These are phyloP conservation scores for Termitomyces sp. DNA, from an alignment of 768 basidiomycete species.

Conservation along the genomic window DNA sequence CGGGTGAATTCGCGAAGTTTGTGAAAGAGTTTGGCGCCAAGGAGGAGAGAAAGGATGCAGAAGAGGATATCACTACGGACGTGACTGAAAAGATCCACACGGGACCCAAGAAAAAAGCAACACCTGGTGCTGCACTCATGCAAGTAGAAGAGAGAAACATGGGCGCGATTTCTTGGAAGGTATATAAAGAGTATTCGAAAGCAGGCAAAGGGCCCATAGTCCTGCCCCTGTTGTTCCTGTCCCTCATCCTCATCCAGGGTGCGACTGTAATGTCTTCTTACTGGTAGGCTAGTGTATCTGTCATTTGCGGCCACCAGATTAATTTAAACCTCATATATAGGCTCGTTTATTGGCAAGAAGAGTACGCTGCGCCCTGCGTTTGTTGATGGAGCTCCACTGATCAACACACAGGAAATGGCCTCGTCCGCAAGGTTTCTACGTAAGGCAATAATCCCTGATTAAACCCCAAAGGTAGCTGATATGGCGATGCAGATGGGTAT, in stretches of 20 bases:
- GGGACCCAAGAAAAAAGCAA: conserved; percentile 29
- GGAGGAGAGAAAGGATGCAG: conserved; percentile 37
- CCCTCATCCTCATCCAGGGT: conserved; percentile 62
- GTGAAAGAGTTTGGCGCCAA: conserved; percentile 73
- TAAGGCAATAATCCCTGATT: conserved; percentile 24
- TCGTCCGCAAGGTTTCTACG: conserved; percentile 63
- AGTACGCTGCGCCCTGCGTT: conserved; percentile 24
- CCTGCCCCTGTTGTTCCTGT: conserved; percentile 57
- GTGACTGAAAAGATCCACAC: conserved; percentile 27
- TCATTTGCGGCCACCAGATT: neutral
- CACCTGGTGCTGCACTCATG: conserved; percentile 57
- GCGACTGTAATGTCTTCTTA: conserved; percentile 68
- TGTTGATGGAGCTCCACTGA: conserved; percentile 1
- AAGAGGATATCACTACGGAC: conserved; percentile 34
- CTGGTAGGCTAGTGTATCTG: conserved; percentile 41
- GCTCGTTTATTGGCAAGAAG: conserved; percentile 84
- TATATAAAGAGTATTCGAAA: conserved; percentile 57
- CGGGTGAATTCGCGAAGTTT: conserved; percentile 69
- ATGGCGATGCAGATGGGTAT: conserved; percentile 59
- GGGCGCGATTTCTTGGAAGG: conserved; percentile 53
- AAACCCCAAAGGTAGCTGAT: neutral
- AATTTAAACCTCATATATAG: conserved; percentile 22
- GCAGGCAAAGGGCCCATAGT: conserved; percentile 66
- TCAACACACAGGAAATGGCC: conserved; percentile 36
- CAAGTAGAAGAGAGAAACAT: conserved; percentile 79